phyloP scores from a whole-genome alignment of 306 rosid species.

The Corylus heterophylla region DNA sequence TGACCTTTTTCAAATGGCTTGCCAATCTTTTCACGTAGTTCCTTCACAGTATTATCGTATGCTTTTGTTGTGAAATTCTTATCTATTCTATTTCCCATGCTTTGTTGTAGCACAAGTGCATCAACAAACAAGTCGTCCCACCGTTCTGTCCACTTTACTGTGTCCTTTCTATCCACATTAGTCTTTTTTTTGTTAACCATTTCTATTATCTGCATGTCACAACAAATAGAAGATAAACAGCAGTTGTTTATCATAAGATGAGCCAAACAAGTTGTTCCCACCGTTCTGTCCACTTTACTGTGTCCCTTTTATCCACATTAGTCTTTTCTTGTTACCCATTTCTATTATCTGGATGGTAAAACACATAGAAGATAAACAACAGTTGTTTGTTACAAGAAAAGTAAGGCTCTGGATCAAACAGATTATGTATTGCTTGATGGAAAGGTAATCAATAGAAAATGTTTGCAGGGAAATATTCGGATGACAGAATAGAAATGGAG shows the following conservation, averaged over 20 bases:
- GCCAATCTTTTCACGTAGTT: slow-evolving; percentile 29
- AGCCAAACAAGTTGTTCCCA: slow-evolving; percentile 8
- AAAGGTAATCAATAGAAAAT: background rate
- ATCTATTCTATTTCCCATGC: slow-evolving; percentile 28
- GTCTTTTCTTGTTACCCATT: slow-evolving; percentile 21
- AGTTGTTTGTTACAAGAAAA: background rate
- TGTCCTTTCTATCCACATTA: slow-evolving; percentile 25
- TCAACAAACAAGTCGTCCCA: slow-evolving; percentile 20
- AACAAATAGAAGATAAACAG: background rate
- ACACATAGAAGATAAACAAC: background rate
- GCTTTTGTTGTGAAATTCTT: slow-evolving; percentile 20
- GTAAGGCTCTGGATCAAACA: background rate
- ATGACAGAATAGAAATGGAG: background rate
- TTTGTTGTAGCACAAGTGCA: slow-evolving; percentile 29
- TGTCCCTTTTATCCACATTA: slow-evolving; percentile 24
- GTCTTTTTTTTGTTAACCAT: slow-evolving; percentile 23
- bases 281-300: slow-evolving; percentile 32
- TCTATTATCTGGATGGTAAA: slow-evolving; percentile 8
- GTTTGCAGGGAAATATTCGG: background rate
- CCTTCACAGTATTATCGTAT: slow-evolving; percentile 19
- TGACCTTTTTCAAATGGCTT: slow-evolving; percentile 30
- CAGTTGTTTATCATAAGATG: background rate
- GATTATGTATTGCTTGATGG: background rate
- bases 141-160: slow-evolving; percentile 33
- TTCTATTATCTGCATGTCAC: slow-evolving; percentile 12